These are phyloP conservation scores for Artemisia princeps DNA, from an alignment of 140 eudicot species.

Conservation along the genomic window DNA sequence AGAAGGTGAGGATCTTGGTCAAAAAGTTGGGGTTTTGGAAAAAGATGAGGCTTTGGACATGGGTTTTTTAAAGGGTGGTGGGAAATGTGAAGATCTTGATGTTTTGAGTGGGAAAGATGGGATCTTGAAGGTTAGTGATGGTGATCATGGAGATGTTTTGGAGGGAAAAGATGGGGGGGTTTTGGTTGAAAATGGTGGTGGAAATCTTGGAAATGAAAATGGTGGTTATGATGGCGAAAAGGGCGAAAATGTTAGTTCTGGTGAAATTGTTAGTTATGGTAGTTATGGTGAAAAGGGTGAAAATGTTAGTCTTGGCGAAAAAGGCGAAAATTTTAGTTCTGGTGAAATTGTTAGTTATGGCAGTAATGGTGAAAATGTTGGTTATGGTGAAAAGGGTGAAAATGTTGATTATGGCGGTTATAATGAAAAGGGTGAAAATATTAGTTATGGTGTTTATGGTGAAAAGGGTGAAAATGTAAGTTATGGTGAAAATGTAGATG, in stretches of 20 bases:
- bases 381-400: not conserved
- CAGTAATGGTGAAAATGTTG: not conserved
- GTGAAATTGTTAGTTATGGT: not conserved
- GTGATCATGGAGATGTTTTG: not conserved
- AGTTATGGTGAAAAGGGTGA: not conserved
- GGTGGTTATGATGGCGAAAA: not conserved
- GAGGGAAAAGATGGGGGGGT: constrained; percentile 6
- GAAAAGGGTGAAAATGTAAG: not conserved
- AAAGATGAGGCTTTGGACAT: constrained; percentile 12
- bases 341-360: no score
- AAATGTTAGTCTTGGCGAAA: not conserved
- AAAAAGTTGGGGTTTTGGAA: constrained; percentile 24
- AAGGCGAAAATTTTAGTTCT: not conserved
- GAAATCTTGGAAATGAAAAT: not conserved
- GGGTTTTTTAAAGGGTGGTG: not conserved
- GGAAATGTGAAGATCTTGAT: no score
- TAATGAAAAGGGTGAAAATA: not conserved
- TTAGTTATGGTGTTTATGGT: not conserved
- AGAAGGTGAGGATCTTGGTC: constrained; percentile 13
- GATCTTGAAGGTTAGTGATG: no score
- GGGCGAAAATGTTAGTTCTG: not conserved
- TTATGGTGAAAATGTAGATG: not conserved
- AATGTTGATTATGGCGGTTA: not conserved
- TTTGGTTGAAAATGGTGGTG: not conserved
- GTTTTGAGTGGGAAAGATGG: no score